Base-by-base conservation (phyloP, 345 rosid genomes). In the Acer negundo region DNA sequence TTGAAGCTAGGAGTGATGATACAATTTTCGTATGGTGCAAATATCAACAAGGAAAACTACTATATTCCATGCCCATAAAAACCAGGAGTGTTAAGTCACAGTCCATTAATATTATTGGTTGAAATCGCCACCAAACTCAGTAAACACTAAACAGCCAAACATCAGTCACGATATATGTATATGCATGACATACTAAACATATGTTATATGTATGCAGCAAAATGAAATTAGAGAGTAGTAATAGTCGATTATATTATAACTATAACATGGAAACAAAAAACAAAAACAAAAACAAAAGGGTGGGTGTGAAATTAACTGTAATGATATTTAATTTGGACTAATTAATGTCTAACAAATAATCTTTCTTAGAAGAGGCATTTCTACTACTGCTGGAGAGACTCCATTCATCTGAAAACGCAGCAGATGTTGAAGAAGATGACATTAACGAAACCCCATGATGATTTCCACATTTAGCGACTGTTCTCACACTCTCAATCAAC, bases 401-500 rank as follows among this genome's bases (percentile, higher is more conserved):
- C 86, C 91, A 91, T 23, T 85, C 82, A 79, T 88, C 93, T 6
- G 90, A 86, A 73, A 79, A 78, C 0, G 66, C 86, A 16, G 64
- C 72, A 20, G 89, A 82, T 3, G 58, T 16, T 53, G 84, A 56
- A 2, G 85, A 58, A 2, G 81, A 26, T 5, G 74, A 69, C 58
- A 53, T 53, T 35, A 35, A 35, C 17, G 81, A 69, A 26, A 47
- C 56, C 53, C 83, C 87, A 67, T 53, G n/a, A 67, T 53, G n/a
- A n/a, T 84, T 84, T 47, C 91, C 84, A 64, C 93, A 89, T 40
- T 86, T 95, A 12, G 92, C 98, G 1, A 88, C 94, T 3, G 95
- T 88, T 76, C 98, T 86, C 64, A 92, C 87, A 72, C 86, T 92
- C 83, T 90, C 95, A 28, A 93, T 84, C 77, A 93, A 79, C 85